A percentile compares a stretch with the other conserved stretches of the same genome.
Evolutionary conservation across 2,329 filamentous ascomycete genomes (phyloP).

Genomic region (Penicillium olsonii): DNA sequence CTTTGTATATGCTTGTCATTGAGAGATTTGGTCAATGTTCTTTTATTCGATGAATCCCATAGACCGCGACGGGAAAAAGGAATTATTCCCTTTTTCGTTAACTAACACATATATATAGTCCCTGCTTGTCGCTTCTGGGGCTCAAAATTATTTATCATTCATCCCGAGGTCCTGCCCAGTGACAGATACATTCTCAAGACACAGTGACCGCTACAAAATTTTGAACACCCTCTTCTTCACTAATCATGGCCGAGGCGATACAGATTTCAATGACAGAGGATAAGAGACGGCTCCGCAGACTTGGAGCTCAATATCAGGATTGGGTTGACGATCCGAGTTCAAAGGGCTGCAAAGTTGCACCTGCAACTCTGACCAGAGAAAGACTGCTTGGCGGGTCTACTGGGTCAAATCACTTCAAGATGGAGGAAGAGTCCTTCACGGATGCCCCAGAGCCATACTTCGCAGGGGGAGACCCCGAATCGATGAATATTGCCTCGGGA

Average conservation of each 20-base stretch:
- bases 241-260: neutral
- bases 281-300: neutral
- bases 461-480: neutral
- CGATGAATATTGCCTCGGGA: neutral
- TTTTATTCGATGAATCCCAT: no score
- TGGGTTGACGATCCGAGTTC: conserved; percentile 1
- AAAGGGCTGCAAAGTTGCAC: neutral
- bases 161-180: no score
- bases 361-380: neutral
- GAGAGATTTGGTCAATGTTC: no score
- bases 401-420: neutral
- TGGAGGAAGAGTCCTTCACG: neutral
- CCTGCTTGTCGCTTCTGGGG: no score
- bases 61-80: no score
- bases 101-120: no score
- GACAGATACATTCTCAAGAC: no score
- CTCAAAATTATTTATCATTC: no score
- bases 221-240: no score
- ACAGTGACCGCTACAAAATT: no score
- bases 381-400: neutral
- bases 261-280: neutral
- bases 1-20: no score
- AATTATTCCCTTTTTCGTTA: no score
- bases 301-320: neutral
- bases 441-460: neutral